Base-by-base conservation (phyloP, 169 alveolate species). In the Eimeria brunetti region DNA sequence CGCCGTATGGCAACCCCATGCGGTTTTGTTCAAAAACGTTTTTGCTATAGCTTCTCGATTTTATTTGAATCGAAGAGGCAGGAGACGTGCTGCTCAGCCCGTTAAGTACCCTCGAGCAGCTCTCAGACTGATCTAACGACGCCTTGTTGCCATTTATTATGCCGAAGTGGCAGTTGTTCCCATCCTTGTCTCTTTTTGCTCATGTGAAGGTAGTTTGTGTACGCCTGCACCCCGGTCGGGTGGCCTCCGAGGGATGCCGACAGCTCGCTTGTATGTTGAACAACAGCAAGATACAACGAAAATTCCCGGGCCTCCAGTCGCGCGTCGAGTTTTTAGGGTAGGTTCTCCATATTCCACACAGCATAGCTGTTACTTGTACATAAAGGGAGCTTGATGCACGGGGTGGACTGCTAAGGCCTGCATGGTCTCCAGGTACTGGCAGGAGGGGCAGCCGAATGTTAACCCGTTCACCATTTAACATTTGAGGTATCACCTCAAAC, bases 191-290 rank as follows among this genome's bases (percentile, higher is more conserved):
- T 86, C 60, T 86, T 38, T 36, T 86, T 20, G 56, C 92, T 38
- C 92, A 86, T 49, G 92, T 86, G 83, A 86, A 62, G 81, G 83
- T 27, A n/a, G 73, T 86, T 62, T 83, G 81, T 27, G 78, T 86
- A 49, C 92, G 92, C 64, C 80, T 86, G 33, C 62, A 86, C 51
- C 92, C 92, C 0, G 92, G 92, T 49, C 80, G 92, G 81, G 62
- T 6, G 36, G 92, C 92, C 64, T 86, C 92, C 41, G 92, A 86
- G 62, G 92, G 92, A 22, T 86, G 92, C 60, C 56, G 92, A 86
- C 92, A 86, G 83, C 92, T 86, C 64, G 92, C 67, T 33, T 86
- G 49, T 30, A 86, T 86, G 80, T 41, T 86, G 81, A 53, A 51
- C 80, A 62, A 60, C 83, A 49, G 62, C 92, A 62, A 60, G 44